Base-by-base conservation (phyloP, 148 eudicot species). In the Fallopia convolvulus region DNA sequence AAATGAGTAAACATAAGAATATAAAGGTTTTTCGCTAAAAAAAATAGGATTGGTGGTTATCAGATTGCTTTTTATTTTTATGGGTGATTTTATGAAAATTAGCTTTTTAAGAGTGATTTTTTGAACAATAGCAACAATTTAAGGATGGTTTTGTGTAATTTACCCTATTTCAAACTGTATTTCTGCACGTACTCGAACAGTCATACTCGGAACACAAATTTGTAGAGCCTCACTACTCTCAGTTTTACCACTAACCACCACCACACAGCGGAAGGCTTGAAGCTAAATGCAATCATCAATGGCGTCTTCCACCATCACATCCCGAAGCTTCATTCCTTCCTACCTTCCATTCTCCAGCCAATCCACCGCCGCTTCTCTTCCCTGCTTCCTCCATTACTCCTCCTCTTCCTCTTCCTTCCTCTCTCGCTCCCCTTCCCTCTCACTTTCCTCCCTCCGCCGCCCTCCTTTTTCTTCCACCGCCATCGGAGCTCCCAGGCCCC, bases 351-450 rank as follows among this genome's bases (percentile, higher is more conserved):
- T 74, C 83, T 40, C 78, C 78, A 20, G 83, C 78, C 26, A 52
- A 72, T 52, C 80, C 84, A 81, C 40, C 81, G 74, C 76, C 77
- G 78, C 78, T 63, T 77, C 46, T 58, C 53, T 58, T 65, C 76
- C 46, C 18, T 75, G 20, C 75, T 55, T 50, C 49, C 77, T 50
- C 75, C 33, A 65, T 74, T 9, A 66, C 66, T 75, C 48, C 41
- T 53, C 52, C 72, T 55, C 72, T 83, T 79, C 70, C 40, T 63
- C 70, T 26, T 84, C 79, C 75, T 79, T 75, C 84, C 52, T 76
- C 75, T 78, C 47, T n/a, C 78, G 26, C 76, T 20, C 39, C 76
- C 77, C 82, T 78, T 6, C 78, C 61, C 77, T 20, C 78, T 77
- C 77, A 78, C 47, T 52, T 33, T 66, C 77, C 83, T 41, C 75